These are phyloP conservation scores for Mycosarcoma maydis DNA, from an alignment of 1,284 basidiomycete genomes.

Conservation along the genomic window DNA sequence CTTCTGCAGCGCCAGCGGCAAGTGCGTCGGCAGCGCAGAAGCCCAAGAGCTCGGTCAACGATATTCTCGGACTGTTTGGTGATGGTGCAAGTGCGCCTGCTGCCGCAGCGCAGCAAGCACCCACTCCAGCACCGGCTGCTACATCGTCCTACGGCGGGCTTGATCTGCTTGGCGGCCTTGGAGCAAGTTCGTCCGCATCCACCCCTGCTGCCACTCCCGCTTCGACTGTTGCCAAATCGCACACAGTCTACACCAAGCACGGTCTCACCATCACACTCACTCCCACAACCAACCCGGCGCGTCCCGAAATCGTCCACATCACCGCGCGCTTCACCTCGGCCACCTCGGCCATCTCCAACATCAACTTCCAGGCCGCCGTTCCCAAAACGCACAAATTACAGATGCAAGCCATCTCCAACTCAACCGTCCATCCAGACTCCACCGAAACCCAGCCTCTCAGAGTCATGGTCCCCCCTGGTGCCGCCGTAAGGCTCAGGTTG, in stretches of 20 bases:
- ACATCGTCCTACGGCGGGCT: constrained; percentile 36
- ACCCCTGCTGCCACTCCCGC: constrained; percentile 79
- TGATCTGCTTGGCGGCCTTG: constrained; percentile 63
- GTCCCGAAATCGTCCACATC: constrained; percentile 88
- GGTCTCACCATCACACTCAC: constrained; percentile 88
- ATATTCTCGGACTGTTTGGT: constrained; percentile 91
- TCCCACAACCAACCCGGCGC: constrained; percentile 79
- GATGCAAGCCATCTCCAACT: constrained; percentile 95
- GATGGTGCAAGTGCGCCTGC: constrained; percentile 62
- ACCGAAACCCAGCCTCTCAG: constrained; percentile 95
- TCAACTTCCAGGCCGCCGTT: constrained; percentile 97
- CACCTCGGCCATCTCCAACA: constrained; percentile 69
- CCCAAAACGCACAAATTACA: constrained; percentile 98
- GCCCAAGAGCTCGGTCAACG: constrained; percentile 76
- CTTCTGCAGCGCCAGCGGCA: constrained; percentile 64
- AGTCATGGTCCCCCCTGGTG: constrained; percentile 84
- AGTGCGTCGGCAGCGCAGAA: constrained; percentile 42
- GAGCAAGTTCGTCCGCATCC: constrained; percentile 15
- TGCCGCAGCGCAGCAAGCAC: constrained; percentile 56
- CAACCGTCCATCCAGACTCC: constrained; percentile 79
- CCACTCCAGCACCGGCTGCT: constrained; percentile 23
- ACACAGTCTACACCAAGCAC: constrained; percentile 90
- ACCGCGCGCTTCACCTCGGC: constrained; percentile 82
- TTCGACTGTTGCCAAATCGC: constrained; percentile 70
- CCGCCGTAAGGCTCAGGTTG: constrained; percentile 83